These are phyloP conservation scores for Bathelium albidoporum DNA, from an alignment of 495 filamentous ascomycete species.

Conservation along the genomic window DNA sequence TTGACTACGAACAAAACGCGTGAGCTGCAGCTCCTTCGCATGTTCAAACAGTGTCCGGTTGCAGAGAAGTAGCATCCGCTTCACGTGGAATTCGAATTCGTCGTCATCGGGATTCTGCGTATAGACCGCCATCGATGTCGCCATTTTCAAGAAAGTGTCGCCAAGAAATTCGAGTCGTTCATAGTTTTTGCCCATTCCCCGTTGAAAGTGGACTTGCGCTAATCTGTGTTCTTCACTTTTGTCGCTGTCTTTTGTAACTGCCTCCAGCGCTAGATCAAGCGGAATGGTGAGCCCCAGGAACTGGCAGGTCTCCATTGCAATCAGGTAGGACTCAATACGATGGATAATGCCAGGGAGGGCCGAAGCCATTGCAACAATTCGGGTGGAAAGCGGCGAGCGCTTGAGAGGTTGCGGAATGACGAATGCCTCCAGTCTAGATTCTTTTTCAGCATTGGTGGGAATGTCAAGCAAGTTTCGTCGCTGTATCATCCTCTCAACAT, in stretches of 20 bases:
- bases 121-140: constrained; percentile 78
- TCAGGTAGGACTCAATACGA: constrained; percentile 69
- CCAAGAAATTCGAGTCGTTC: constrained; percentile 91
- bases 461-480: constrained; percentile 74
- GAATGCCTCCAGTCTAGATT: constrained; percentile 26
- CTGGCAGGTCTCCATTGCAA: constrained; percentile 63
- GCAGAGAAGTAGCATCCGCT: constrained; percentile 84
- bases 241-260: constrained; percentile 89
- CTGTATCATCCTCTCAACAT: constrained; percentile 59
- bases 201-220: constrained; percentile 52
- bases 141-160: constrained; percentile 92
- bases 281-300: constrained; percentile 49
- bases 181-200: constrained; percentile 94
- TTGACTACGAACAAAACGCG: constrained; percentile 66
- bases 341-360: constrained; percentile 76
- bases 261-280: constrained; percentile 69
- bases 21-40: constrained; percentile 53
- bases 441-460: constrained; percentile 42
- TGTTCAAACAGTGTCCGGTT: constrained; percentile 80
- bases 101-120: constrained; percentile 62
- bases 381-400: constrained; percentile 63
- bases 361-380: constrained; percentile 55
- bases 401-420: constrained; percentile 55
- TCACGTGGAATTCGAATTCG: constrained; percentile 82
- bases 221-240: constrained; percentile 69